Evolutionary conservation across 345 rosid genomes (phyloP).

Genomic region (Citrus glauca): DNA sequence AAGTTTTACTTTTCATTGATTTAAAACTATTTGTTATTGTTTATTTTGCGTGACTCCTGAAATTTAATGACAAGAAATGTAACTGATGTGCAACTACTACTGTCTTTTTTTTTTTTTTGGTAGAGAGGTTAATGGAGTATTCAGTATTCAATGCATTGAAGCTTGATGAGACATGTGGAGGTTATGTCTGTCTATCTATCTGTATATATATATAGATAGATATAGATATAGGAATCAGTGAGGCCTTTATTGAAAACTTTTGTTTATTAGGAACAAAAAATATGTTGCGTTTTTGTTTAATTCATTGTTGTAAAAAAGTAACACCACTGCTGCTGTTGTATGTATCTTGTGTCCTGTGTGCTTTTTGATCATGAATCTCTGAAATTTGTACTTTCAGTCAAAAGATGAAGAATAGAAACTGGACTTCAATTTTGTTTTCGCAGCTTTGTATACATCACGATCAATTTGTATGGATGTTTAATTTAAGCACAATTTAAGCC

Average conservation of each 20-base stretch:
- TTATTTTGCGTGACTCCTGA: background rate
- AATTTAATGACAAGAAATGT: background rate
- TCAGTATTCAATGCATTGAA: background rate
- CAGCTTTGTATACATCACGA: background rate
- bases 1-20: background rate
- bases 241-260: background rate
- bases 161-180: slow-evolving; percentile 6
- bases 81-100: background rate
- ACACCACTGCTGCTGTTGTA: too few relatives aligned
- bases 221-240: background rate
- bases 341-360: too few relatives aligned
- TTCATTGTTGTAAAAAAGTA: too few relatives aligned
- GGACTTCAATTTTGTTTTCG: background rate
- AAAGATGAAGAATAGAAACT: background rate
- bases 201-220: too few relatives aligned
- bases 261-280: too few relatives aligned
- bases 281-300: too few relatives aligned
- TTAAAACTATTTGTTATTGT: background rate
- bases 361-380: background rate
- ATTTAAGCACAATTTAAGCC: too few relatives aligned
- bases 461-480: background rate
- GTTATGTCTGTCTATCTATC: too few relatives aligned
- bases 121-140: background rate
- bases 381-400: background rate
- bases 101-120: background rate